Base-by-base conservation (phyloP, 371 early-diverging fungal species). In the Mucor racemosus region DNA sequence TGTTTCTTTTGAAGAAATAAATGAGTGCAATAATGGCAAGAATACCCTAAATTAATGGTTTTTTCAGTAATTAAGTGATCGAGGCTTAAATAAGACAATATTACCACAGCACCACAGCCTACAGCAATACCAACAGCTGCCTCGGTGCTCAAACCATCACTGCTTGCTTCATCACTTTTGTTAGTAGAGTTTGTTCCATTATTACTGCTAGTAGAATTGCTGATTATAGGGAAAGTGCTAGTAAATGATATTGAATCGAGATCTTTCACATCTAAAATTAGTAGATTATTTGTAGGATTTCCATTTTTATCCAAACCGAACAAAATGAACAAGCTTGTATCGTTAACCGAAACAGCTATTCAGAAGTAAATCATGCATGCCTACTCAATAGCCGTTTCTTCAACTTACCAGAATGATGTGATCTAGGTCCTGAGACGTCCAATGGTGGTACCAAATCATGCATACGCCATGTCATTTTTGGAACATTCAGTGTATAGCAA, bases 261-360 rank as follows among this genome's bases (percentile, higher is more conserved):
- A 9, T 62, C 26, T 21, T 40, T 6, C 14, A 62, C 54, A 31
- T 62, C 54, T 26, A 62, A 31, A 39, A 62, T n/a, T 8, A 62
- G 38, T 4, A 62, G 15, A 8, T 62, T 40, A n/a, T 62, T 62
- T 7, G 40, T 50, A 15, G 26, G 31, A 7, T 50, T 53, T 8
- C 13, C 19, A 21, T 9, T 8, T 19, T n/a, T 6, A 31, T 50
- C 15, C 33, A 53, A 0, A 15, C 62, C 62, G 31, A 62, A 62
- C 39, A 62, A 7, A 26, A 62, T 62, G 53, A 50, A 50, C 3
- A 62, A 3, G 26, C 31, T 53, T n/a, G 62, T 50, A 14, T 54
- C 15, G 7, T 62, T 50, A 0, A 62, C 53, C 50, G 53, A 21
- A n/a, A 62, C 62, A 53, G 62, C 62, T 62, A 26, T 36, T 21